These are phyloP conservation scores for Elsinoe batatas DNA, from an alignment of 2,329 filamentous ascomycete species.

Conservation along the genomic window DNA sequence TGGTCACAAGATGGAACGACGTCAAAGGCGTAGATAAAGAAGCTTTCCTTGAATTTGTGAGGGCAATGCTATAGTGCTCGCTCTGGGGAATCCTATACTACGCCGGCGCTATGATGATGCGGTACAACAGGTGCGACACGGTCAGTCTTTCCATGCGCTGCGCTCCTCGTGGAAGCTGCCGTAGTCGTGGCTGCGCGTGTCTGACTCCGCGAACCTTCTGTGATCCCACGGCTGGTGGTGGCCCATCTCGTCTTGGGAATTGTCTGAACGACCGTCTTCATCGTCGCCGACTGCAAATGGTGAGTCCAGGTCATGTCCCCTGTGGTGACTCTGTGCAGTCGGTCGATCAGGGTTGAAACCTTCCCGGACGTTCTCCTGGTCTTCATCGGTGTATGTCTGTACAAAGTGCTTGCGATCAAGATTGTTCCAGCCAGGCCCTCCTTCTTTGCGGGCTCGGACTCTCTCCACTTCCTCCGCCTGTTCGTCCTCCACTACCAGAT, in stretches of 20 bases:
- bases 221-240: conserved; percentile 39
- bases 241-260: conserved; percentile 26
- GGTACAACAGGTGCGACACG: not conserved
- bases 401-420: conserved; percentile 46
- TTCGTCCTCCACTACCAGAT: conserved; percentile 56
- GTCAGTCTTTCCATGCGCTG: conserved; percentile 26
- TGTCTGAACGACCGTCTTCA: conserved; percentile 29
- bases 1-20: not conserved
- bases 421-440: conserved; percentile 51
- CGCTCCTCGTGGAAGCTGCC: conserved; percentile 35
- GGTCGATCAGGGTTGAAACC: conserved; percentile 44
- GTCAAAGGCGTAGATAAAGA: not conserved
- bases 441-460: conserved; percentile 52
- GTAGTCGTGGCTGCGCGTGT: conserved; percentile 25
- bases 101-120: conserved; percentile 10
- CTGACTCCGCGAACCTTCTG: conserved; percentile 23
- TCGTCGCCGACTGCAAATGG: conserved; percentile 36
- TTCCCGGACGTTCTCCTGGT: conserved; percentile 43
- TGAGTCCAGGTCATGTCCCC: conserved; percentile 35
- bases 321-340: conserved; percentile 34
- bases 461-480: conserved; percentile 53
- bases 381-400: conserved; percentile 40
- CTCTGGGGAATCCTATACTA: not conserved
- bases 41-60: not conserved
- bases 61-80: not conserved